phyloP scores from a whole-genome alignment of 345 rosid species.

The Eucalyptus guilfoylei region DNA sequence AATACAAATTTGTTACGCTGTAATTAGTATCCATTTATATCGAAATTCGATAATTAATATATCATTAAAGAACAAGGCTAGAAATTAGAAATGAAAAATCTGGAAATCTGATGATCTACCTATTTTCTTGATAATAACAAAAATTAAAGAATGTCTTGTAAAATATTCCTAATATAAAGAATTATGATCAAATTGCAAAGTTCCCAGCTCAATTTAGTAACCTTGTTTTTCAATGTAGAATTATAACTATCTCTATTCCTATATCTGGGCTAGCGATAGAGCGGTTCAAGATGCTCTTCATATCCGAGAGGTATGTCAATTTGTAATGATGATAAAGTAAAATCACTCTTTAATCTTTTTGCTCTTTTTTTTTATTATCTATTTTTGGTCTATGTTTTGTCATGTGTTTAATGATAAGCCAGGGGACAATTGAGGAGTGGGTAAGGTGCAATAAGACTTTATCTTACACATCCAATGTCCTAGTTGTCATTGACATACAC shows the following conservation, averaged over 20 bases:
- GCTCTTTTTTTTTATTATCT: no score
- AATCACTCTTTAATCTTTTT: neutral
- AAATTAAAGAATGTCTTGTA: neutral
- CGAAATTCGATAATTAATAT: neutral
- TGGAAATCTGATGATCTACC: neutral
- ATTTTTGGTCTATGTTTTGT: no score
- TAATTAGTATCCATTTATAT: neutral
- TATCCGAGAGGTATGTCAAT: slow-evolving; percentile 7
- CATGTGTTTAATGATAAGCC: neutral
- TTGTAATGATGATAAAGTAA: neutral
- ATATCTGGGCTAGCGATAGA: slow-evolving; percentile 7
- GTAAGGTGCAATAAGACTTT: neutral
- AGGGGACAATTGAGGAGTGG: neutral
- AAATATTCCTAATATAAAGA: neutral
- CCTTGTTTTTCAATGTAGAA: neutral
- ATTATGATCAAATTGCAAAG: neutral
- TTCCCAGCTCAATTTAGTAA: neutral
- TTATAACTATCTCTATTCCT: neutral
- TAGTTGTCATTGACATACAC: neutral
- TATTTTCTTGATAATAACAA: neutral
- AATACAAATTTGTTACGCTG: neutral
- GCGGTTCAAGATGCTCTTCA: slow-evolving; percentile 15
- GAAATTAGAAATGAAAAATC: neutral
- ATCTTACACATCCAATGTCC: neutral
- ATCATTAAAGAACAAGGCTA: neutral